Base-by-base conservation (phyloP, 352 stramenopile species). In the Stramenopiles sp. region DNA sequence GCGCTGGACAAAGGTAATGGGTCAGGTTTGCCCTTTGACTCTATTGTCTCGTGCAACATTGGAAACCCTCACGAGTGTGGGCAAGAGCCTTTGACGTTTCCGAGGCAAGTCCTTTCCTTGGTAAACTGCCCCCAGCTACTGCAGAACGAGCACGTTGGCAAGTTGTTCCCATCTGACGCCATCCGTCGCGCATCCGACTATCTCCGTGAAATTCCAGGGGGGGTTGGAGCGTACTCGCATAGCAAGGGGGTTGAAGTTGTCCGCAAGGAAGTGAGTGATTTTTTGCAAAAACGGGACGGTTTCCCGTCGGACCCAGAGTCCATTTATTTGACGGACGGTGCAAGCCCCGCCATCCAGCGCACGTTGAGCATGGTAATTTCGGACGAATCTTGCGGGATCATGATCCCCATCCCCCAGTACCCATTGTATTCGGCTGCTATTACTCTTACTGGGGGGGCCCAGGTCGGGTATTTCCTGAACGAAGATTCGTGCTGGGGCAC, bases 391-490 rank as follows among this genome's bases (percentile, higher is more conserved):
- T 85, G 91, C 76, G 84, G 88, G 32, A 90, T 99, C 76, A 82
- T 99, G 78, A 89, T 95, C 68, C 95, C 95, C 25, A 98, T 98
- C 78, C 96, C 96, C 36, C 96, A 99, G 85, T 99, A 99, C 82
- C 96, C 96, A 34, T 87, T 99, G 25, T 99, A 99, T 84, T 97
- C 90, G 75, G 95, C 95, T 1, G 88, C 90, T n/a, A 93, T 97
- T 43, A 90, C 94, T 36, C 85, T 98, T 73, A 89, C 97, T 68
- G 89, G 89, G 68, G 94, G 92, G 73, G 83, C 89, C 34, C 86
- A 97, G 49, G 88, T 96, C 18, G 91, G 91, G 4, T 99, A 99
- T 84, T 97, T 94, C 79, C 80, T 99, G 33, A 88, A 98, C 80
- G 96, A 99, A 84, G 79, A 86, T n/a, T 87, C 86, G 0, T 85